phyloP scores from a whole-genome alignment of 805 yeast genomes.

The Priceomyces castillae region DNA sequence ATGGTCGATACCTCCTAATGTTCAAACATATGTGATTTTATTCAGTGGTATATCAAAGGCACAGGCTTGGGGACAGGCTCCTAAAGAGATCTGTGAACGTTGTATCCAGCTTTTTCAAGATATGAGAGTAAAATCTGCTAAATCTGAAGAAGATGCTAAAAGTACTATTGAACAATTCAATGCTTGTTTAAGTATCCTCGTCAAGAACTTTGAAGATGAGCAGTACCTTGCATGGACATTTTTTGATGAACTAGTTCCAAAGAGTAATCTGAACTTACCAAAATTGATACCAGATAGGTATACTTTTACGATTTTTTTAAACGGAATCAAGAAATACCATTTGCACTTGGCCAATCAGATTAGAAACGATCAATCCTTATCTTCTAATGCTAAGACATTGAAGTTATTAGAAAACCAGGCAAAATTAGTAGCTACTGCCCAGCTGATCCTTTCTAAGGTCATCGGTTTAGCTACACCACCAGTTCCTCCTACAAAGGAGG shows the following conservation, averaged over 20 bases:
- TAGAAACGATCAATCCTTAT: conserved; percentile 12
- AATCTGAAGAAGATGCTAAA: conserved; percentile 2
- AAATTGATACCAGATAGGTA: conserved; percentile 28
- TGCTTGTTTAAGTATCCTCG: conserved; percentile 33
- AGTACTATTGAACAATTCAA: conserved; percentile 33
- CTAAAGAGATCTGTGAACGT: conserved; percentile 17
- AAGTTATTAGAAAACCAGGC: conserved; percentile 28
- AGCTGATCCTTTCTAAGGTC: conserved; percentile 26
- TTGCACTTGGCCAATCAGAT: conserved; percentile 14
- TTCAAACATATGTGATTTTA: conserved; percentile 36
- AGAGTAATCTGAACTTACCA: conserved; percentile 8
- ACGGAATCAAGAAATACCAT: conserved; percentile 29
- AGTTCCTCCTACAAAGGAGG: conserved; percentile 29
- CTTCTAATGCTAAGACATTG: conserved; percentile 18
- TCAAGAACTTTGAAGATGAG: conserved; percentile 31
- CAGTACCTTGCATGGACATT: conserved; percentile 38
- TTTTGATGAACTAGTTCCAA: conserved; percentile 26
- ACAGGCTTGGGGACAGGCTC: conserved; percentile 32
- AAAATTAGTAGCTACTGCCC: conserved; percentile 24
- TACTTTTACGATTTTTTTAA: conserved; percentile 38
- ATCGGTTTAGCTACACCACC: conserved; percentile 32
- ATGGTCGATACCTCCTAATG: conserved; percentile 56
- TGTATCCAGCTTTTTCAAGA: conserved; percentile 21
- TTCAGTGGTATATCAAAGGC: conserved; percentile 35
- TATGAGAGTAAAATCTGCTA: conserved; percentile 7